Percentiles rank a stretch among this genome's conserved stretches.
These are phyloP conservation scores for Zizania latifolia DNA, from an alignment of 176 grass and related monocot genomes.

Conservation along the genomic window DNA sequence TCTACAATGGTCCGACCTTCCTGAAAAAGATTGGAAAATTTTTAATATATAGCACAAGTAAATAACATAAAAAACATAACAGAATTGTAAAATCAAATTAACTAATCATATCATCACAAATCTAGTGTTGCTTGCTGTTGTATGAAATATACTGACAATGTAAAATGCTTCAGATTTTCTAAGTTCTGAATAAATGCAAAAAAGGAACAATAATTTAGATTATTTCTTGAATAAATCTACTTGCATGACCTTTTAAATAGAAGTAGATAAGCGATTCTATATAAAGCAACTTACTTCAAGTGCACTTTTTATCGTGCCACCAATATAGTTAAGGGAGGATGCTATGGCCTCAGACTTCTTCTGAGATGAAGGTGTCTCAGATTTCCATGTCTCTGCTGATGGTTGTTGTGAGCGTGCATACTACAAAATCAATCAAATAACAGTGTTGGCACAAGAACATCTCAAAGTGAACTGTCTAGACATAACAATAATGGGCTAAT, in stretches of 20 bases:
- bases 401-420: constrained; percentile 26
- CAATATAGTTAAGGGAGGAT: constrained; percentile 88
- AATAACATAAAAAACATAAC: constrained; percentile 11
- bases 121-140: not conserved
- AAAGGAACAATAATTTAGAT: not conserved
- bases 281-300: constrained; percentile 56
- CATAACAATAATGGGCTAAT: constrained; percentile 7
- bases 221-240: not conserved
- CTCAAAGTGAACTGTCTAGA: constrained; percentile 13
- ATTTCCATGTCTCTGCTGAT: constrained; percentile 30
- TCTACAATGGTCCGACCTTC: constrained; percentile 91
- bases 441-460: constrained; percentile 9
- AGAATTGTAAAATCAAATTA: not conserved
- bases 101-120: not conserved
- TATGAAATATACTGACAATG: not conserved
- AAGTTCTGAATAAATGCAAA: not conserved
- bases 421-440: constrained; percentile 39
- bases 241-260: not conserved
- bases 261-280: not conserved
- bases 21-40: constrained; percentile 38
- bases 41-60: constrained; percentile 3
- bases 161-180: constrained; percentile 12
- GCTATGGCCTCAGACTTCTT: constrained; percentile 79
- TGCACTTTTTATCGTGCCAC: constrained; percentile 84
- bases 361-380: constrained; percentile 65